Conservation (phyloP, 2,329 filamentous ascomycete genomes). For the Nigrospora sphaerica region DNA sequence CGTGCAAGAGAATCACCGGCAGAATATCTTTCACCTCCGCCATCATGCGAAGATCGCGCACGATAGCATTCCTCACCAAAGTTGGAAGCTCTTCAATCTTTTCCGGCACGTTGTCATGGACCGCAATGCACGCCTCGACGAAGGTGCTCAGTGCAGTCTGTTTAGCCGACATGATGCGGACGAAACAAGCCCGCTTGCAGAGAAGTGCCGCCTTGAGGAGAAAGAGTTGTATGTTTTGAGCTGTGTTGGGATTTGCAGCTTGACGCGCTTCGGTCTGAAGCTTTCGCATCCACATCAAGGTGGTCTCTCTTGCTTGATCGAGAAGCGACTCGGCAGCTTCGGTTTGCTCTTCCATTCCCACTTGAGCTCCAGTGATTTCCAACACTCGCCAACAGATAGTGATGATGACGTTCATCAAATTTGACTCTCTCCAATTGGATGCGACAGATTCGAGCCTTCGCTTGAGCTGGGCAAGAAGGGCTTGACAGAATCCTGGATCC, state of each 20-base stretch:
- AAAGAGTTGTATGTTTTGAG: conserved; percentile 33
- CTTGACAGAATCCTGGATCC: conserved; percentile 40
- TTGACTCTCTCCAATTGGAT: conserved; percentile 51
- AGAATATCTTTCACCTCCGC: conserved; percentile 27
- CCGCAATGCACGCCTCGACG: conserved; percentile 15
- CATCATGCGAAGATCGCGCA: conserved; percentile 38
- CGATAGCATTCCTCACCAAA: conserved; percentile 27
- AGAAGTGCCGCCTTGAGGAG: conserved; percentile 48
- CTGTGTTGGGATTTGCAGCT: conserved; percentile 26
- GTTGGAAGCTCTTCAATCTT: conserved; percentile 24
- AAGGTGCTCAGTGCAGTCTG: conserved; percentile 7
- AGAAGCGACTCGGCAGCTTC: conserved; percentile 26
- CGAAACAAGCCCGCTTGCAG: conserved; percentile 34
- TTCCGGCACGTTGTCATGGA: conserved; percentile 39
- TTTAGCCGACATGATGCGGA: conserved; percentile 2
- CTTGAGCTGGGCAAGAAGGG: conserved; percentile 37
- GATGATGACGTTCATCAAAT: conserved; percentile 52
- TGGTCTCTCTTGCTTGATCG: conserved; percentile 30
- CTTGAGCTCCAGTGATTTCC: conserved; percentile 7
- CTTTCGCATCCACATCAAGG: conserved; percentile 39
- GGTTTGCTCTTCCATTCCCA: conserved; percentile 1
- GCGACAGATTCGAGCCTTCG: conserved; percentile 34
- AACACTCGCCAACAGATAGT: conserved; percentile 37
- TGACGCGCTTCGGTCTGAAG: conserved; percentile 37
- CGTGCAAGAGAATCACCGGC: conserved; percentile 20